These are phyloP conservation scores for Omphalotus guepiniiformis DNA, from an alignment of 768 basidiomycete species.

Conservation along the genomic window DNA sequence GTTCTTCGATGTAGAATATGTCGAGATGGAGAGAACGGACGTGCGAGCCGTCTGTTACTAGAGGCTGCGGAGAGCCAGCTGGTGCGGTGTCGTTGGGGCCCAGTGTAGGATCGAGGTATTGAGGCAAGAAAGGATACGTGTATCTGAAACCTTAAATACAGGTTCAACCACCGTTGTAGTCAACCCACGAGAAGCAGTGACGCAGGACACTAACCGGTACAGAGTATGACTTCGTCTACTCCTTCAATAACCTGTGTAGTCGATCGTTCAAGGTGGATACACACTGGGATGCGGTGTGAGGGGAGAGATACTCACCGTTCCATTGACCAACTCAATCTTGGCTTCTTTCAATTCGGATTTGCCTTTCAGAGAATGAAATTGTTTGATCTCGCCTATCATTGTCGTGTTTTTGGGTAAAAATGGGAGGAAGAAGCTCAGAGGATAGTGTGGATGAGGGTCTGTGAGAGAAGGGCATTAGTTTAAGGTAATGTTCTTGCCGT, in stretches of 20 bases:
- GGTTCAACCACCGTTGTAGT: neutral
- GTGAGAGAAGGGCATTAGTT: slow-evolving; percentile 8
- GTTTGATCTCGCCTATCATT: slow-evolving; percentile 35
- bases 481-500: neutral
- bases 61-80: slow-evolving; percentile 20
- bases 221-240: too few species aligned
- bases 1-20: slow-evolving; percentile 40
- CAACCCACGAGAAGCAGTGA: too few species aligned
- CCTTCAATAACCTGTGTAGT: too few species aligned
- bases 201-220: too few species aligned
- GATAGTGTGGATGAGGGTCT: slow-evolving; percentile 10
- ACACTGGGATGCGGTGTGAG: too few species aligned
- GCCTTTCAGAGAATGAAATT: slow-evolving; percentile 25
- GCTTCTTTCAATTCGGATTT: neutral
- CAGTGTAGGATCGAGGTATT: slow-evolving; percentile 30
- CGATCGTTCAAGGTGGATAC: too few species aligned
- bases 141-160: slow-evolving; percentile 32
- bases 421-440: slow-evolving; percentile 18
- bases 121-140: slow-evolving; percentile 39
- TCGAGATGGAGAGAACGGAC: slow-evolving; percentile 37
- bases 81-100: slow-evolving; percentile 20
- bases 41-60: slow-evolving; percentile 38
- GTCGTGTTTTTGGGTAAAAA: slow-evolving; percentile 26
- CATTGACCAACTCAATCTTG: slow-evolving; percentile 30
- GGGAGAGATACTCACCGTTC: slow-evolving; percentile 29